Base-by-base conservation (phyloP, 2,329 filamentous ascomycete species). In the Diplocarpon mali region DNA sequence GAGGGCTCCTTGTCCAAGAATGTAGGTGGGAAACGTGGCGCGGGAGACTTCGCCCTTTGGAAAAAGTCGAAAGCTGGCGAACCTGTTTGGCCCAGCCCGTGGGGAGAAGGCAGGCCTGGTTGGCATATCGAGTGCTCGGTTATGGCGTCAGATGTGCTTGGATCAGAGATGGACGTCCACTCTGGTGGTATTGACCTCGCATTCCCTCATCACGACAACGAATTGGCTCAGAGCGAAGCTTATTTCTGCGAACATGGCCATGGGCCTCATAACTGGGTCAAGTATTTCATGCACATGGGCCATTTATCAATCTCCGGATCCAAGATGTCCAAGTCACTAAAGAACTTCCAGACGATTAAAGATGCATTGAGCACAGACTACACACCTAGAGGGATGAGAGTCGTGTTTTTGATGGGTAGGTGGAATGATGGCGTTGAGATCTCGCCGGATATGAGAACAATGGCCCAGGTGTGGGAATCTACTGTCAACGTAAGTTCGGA, bases 51-150 rank as follows among this genome's bases (percentile, higher is more conserved):
- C 65, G 89, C 88, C 0, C 69, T 96, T 1, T 95, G 88, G 89
- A 96, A 96, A 64, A 80, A 82, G 43, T 89, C 83, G 1, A 95
- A 94, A 66, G 78, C 85, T 12, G 90, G 90, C 35, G 90, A 96
- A 69, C 90, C 90, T 0, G 84, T 78, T 53, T 96, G 90, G 90
- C 72, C 79, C 5, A 92, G 84, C 55, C 79, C 80, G 3, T 96
- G 90, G 89, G 88, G 90, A 4, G 72, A 80, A 45, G 89, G 89
- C 4, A 73, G 90, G 36, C 90, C 90, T 1, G 90, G 90, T 14
- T 96, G 90, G 90, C 90, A 95, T 60, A 95, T 95, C 58, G 89
- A 95, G 67, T 95, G 90, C 77, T 89, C 83, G 1, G 88, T 88
- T 13, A 95, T 96, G 90, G 88, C 89, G 0, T 90, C 85, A 2